Evolutionary conservation across 495 filamentous ascomycete genomes (phyloP), one percentile per base, ranked within the genome.

Genomic region (Xylaria venustula): DNA sequence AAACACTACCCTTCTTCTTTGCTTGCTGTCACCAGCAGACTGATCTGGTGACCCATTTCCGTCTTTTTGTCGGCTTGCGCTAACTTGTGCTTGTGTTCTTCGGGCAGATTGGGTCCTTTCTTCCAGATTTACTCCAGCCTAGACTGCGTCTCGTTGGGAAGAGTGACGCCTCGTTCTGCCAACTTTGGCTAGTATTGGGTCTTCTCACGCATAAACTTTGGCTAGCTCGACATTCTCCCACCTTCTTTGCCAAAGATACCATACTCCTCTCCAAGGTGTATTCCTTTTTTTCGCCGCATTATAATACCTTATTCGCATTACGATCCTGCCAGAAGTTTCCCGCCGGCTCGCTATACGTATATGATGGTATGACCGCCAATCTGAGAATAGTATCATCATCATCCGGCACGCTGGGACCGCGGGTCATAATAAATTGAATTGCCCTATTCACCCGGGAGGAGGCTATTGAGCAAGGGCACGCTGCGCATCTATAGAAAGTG

Each of bases 1-100:
- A 50, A 52, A 37, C 59, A 45, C 34, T 61, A 48, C 41, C 22
- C 41, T 41, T 54, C 58, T 54, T 48, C 23, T n/a, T 32, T 40
- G 36, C 36, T 50, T 20, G 46, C 34, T 22, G 34, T 50, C 25
- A 19, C 48, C 28, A 17, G 12, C 22, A 49, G 2, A 56, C 23
- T 17, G 25, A n/a, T 25, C 25, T 42, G 15, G 19, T 37, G 2
- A 20, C 19, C 36, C 36, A 28, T 26, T 54, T 14, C 22, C 50
- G 2, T 17, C 50, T 19, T 41, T 20, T 41, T 37, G 40, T 48
- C 41, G 14, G 4, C 41, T 34, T 41, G 1, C 51, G 50, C 58
- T 61, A 48, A 61, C 50, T 36, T 41, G 15, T 52, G 41, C 32
- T 48, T 14, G 11, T 54, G 19, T 30, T 41, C 30, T 40, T 48